These are phyloP conservation scores for Talaromyces nanjingensis DNA, from an alignment of 495 filamentous ascomycete genomes.

Conservation along the genomic window DNA sequence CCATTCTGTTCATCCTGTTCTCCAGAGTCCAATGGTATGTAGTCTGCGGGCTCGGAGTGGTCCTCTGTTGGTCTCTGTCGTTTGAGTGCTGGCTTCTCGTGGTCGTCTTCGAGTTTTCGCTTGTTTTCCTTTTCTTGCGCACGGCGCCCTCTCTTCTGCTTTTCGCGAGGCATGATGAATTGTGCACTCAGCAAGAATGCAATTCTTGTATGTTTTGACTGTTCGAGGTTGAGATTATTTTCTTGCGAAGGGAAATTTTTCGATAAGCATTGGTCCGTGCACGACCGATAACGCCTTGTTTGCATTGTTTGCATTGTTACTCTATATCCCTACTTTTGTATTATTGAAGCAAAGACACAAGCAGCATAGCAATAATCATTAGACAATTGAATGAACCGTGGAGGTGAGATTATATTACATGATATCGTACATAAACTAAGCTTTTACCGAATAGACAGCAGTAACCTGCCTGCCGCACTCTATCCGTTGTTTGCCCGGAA, in stretches of 20 bases:
- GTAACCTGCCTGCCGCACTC: slow-evolving; percentile 81
- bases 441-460: slow-evolving; percentile 59
- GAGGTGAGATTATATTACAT: slow-evolving; percentile 21
- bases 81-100: slow-evolving; percentile 31
- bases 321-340: not conserved
- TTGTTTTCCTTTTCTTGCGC: slow-evolving; percentile 46
- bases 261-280: slow-evolving; percentile 42
- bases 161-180: slow-evolving; percentile 43
- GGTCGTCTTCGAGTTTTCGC: slow-evolving; percentile 34
- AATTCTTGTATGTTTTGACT: not conserved
- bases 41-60: slow-evolving; percentile 12
- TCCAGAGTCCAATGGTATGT: slow-evolving; percentile 27
- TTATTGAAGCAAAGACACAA: not conserved
- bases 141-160: slow-evolving; percentile 62
- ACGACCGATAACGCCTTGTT: slow-evolving; percentile 18
- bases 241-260: slow-evolving; percentile 22
- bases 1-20: slow-evolving; percentile 4
- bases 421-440: not conserved
- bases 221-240: slow-evolving; percentile 1
- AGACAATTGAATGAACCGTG: not conserved
- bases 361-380: not conserved
- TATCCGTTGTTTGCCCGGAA: slow-evolving; percentile 80
- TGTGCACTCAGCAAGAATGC: not conserved
- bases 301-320: slow-evolving; percentile 12
- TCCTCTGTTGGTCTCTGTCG: slow-evolving; percentile 32